A percentile compares a stretch with the other conserved stretches of the same genome.
phyloP scores from a whole-genome alignment of 1,284 basidiomycete species.

The Cryptococcus deneoformans region DNA sequence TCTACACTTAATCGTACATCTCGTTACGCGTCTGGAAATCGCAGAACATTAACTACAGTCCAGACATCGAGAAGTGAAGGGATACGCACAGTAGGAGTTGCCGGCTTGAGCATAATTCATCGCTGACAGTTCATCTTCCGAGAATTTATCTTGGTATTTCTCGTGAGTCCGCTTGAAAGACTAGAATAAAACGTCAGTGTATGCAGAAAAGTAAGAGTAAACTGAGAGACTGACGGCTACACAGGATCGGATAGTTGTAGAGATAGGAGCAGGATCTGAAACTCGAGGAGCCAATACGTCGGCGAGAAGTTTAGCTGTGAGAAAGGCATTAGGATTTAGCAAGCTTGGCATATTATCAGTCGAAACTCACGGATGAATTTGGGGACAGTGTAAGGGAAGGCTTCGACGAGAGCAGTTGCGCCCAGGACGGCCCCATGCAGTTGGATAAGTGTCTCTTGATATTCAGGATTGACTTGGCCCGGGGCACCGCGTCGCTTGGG shows the following conservation, averaged over 20 bases:
- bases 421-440: constrained; percentile 90
- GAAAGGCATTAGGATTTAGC: background rate
- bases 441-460: constrained; percentile 68
- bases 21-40: no score
- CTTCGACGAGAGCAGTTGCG: constrained; percentile 56
- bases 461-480: constrained; percentile 57
- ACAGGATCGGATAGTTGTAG: constrained; percentile 81
- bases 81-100: constrained; percentile 76
- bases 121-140: constrained; percentile 83
- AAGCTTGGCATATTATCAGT: constrained; percentile 40
- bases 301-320: constrained; percentile 37
- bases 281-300: constrained; percentile 58
- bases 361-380: constrained; percentile 73
- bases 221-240: constrained; percentile 56
- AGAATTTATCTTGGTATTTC: constrained; percentile 78
- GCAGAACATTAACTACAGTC: no score
- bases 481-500: constrained; percentile 63
- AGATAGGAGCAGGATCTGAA: constrained; percentile 88
- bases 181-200: constrained; percentile 48
- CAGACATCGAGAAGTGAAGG: background rate
- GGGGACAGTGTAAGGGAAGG: constrained; percentile 61
- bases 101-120: constrained; percentile 86
- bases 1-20: no score
- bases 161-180: constrained; percentile 50
- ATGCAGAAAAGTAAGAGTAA: constrained; percentile 54